These are phyloP conservation scores for Lasiosphaeria hispida DNA, from an alignment of 495 filamentous ascomycete species.

Conservation along the genomic window DNA sequence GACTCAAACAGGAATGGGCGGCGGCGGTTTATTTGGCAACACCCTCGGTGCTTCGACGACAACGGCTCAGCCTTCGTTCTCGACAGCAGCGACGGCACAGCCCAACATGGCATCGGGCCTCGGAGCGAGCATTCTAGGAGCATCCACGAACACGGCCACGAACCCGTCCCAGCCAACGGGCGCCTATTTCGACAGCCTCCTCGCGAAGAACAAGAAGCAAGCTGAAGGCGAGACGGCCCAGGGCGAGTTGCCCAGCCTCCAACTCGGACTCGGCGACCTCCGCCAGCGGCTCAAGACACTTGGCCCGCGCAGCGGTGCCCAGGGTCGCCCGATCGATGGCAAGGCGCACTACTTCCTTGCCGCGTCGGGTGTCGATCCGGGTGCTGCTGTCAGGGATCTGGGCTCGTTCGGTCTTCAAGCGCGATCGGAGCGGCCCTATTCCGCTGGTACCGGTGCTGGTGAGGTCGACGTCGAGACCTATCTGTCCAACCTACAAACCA, in stretches of 20 bases:
- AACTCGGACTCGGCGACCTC: conserved; percentile 84
- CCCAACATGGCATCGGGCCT: not conserved
- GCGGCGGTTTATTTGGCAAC: not conserved
- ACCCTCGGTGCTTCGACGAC: not conserved
- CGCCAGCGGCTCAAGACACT: conserved; percentile 78
- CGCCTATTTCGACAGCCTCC: conserved; percentile 83
- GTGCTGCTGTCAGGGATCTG: conserved; percentile 73
- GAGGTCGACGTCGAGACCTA: conserved; percentile 84
- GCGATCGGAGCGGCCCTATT: conserved; percentile 28
- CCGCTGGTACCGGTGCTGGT: conserved; percentile 20
- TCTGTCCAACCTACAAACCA: conserved; percentile 77
- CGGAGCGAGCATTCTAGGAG: conserved; percentile 15
- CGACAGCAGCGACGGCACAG: not conserved
- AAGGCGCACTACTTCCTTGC: conserved; percentile 86
- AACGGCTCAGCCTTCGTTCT: not conserved
- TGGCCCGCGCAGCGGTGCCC: conserved; percentile 51
- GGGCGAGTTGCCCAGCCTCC: conserved; percentile 65
- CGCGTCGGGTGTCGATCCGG: conserved; percentile 81
- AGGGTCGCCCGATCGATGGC: conserved; percentile 51
- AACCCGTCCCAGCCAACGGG: conserved; percentile 31
- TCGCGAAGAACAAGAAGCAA: conserved; percentile 72
- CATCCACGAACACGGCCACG: conserved; percentile 3
- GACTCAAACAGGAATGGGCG: not conserved
- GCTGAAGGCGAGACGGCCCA: conserved; percentile 51
- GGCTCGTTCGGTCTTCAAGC: conserved; percentile 51